Evolutionary conservation across 2,329 filamentous ascomycete genomes (phyloP), one percentile per base, ranked within the genome.

Genomic region (Nigrospora oryzae): DNA sequence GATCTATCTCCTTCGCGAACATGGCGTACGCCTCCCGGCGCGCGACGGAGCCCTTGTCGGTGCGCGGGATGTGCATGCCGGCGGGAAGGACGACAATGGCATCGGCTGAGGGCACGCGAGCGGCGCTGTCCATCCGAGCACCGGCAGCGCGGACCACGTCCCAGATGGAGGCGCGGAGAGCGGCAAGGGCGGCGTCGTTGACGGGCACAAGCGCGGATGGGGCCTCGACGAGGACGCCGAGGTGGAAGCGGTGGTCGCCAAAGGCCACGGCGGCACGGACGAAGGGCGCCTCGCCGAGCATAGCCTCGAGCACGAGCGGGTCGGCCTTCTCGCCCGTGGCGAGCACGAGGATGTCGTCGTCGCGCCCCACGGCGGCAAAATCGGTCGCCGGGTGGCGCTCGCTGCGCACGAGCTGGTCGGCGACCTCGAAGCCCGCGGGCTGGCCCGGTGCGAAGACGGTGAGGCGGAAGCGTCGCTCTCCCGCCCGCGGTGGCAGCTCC

Each of bases 241-340:
- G 45, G 32, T 52, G 46, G 38, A 57, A 52, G 30, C 48, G 45
- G 36, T 51, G 50, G 38, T 56, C 48, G 5, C 54, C 51, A 50
- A 57, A 50, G 12, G 48, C 45, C 10, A 49, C 48, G 1, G 49
- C 55, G 11, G 48, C 44, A 31, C 52, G 53, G 28, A 55, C 45
- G 14, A 34, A 4, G 7, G 52, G 49, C 8, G 46, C 38, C 31
- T 52, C 49, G 16, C 33, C 50, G 34, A 58, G 32, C 40, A 45
- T 46, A 6, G 43, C 47, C 40, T 57, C 54, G 6, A 58, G 46
- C 14, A 54, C 51, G 17, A 47, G 46, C 4, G 54, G 54, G 28
- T 51, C 48, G 11, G 47, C 53, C 43, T 58, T 58, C 35, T 58
- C 55, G 13, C 54, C 55, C 5, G 52, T 57, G 3, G 51, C 51